phyloP scores from a whole-genome alignment of 2,329 filamentous ascomycete genomes.

The Aspergillus intermedius region DNA sequence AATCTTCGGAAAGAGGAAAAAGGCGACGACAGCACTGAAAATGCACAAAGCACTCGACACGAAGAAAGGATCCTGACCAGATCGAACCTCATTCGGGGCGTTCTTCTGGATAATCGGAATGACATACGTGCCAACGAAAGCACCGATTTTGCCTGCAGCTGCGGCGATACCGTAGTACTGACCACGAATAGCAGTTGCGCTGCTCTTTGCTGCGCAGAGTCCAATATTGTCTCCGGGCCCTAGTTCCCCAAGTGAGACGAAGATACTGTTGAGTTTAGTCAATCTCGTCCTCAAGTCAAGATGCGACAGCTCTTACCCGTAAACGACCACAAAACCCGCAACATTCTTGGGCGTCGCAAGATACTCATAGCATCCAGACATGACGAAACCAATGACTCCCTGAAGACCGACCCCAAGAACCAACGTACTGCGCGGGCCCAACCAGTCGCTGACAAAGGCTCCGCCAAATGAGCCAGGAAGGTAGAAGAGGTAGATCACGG shows the following conservation, averaged over 20 bases:
- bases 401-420: conserved; percentile 65
- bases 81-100: conserved; percentile 48
- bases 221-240: conserved; percentile 91
- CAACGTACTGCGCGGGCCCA: conserved; percentile 72
- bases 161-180: conserved; percentile 56
- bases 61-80: conserved; percentile 82
- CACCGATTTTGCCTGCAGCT: conserved; percentile 46
- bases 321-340: conserved; percentile 70
- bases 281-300: background rate
- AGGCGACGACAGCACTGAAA: conserved; percentile 61
- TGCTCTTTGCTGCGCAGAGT: conserved; percentile 77
- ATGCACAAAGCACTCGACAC: conserved; percentile 72
- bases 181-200: conserved; percentile 79
- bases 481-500: conserved; percentile 82
- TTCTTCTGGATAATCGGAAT: conserved; percentile 63
- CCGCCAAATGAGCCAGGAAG: conserved; percentile 75
- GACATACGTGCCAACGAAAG: conserved; percentile 79
- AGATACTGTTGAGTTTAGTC: conserved; percentile 45
- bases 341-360: conserved; percentile 63
- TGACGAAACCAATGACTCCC: conserved; percentile 76
- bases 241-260: conserved; percentile 69
- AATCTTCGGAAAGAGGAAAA: conserved; percentile 67
- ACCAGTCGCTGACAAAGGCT: conserved; percentile 67
- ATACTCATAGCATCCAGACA: conserved; percentile 69
- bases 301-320: conserved; percentile 44